Percentiles rank a stretch among this genome's conserved stretches.
These are phyloP conservation scores for Apiotrichum siamense DNA, from an alignment of 1,284 basidiomycete genomes.

Conservation along the genomic window DNA sequence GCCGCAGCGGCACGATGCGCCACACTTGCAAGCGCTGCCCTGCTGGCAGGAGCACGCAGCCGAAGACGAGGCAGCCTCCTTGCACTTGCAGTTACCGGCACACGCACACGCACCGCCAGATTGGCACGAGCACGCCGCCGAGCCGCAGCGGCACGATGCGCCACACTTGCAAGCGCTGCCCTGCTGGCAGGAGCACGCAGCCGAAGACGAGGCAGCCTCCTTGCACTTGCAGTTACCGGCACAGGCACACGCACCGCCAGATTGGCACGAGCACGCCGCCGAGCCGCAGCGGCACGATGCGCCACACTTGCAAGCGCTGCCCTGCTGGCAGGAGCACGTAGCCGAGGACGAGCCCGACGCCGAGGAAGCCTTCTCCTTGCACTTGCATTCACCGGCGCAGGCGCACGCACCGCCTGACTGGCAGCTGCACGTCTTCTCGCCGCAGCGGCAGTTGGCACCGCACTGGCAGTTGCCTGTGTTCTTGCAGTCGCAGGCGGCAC, in stretches of 20 bases:
- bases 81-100: slow-evolving; percentile 15
- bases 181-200: not conserved
- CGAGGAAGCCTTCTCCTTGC: not conserved
- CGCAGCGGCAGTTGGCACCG: not conserved
- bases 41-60: slow-evolving; percentile 1
- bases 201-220: slow-evolving; percentile 14
- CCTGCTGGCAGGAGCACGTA: not conserved
- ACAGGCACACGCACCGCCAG: not conserved
- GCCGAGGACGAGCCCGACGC: slow-evolving; percentile 14
- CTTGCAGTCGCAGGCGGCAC: slow-evolving; percentile 1
- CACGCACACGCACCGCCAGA: slow-evolving; percentile 3
- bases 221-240: not conserved
- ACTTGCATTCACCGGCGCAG: slow-evolving; percentile 1
- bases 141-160: not conserved
- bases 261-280: slow-evolving; percentile 1
- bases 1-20: not conserved
- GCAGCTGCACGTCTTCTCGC: not conserved
- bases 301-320: not conserved
- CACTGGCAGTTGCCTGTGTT: not conserved
- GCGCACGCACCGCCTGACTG: not conserved
- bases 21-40: slow-evolving; percentile 3
- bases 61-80: not conserved
- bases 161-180: slow-evolving; percentile 5
- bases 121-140: not conserved
- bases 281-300: not conserved